Conservation (phyloP, 1,284 basidiomycete genomes). For the Tilletia horrida region DNA sequence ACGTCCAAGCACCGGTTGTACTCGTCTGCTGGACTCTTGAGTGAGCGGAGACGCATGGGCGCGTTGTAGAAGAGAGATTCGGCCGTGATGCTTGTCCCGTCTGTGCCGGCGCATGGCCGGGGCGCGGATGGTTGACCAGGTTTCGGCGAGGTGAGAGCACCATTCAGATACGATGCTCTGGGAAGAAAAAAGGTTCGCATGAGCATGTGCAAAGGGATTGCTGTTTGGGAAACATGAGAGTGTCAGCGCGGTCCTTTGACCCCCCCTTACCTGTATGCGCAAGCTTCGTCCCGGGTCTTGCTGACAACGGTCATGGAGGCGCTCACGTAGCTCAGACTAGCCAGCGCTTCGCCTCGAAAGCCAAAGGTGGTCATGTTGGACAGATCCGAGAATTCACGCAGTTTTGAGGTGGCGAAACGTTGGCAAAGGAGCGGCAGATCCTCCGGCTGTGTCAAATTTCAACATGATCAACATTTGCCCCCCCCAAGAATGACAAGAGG, state of each 20-base stretch:
- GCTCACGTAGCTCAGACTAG: conserved; percentile 86
- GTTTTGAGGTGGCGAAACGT: conserved; percentile 92
- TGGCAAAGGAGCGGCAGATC: conserved; percentile 90
- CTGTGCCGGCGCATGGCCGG: conserved; percentile 85
- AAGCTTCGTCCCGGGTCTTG: conserved; percentile 59
- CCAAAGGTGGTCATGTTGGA: conserved; percentile 85
- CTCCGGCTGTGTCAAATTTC: conserved; percentile 50
- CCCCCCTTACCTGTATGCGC: conserved; percentile 47
- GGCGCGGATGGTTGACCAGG: conserved; percentile 58
- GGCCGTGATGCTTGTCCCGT: conserved; percentile 88
- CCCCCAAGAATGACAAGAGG: not conserved
- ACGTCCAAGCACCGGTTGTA: conserved; percentile 88
- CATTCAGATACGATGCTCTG: conserved; percentile 44
- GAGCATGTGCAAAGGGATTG: no score
- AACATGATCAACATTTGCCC: no score
- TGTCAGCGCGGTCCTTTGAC: no score
- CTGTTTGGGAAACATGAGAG: no score
- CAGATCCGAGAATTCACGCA: conserved; percentile 81
- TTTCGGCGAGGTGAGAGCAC: conserved; percentile 35
- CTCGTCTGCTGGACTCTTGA: conserved; percentile 83
- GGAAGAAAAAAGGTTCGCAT: not conserved
- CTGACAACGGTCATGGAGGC: conserved; percentile 82
- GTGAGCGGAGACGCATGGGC: conserved; percentile 78
- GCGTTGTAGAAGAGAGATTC: conserved; percentile 96
- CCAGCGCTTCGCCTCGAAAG: conserved; percentile 93